Evolutionary conservation across 2,329 filamentous ascomycete genomes (phyloP).

Genomic region (Fusarium tjaetaba): DNA sequence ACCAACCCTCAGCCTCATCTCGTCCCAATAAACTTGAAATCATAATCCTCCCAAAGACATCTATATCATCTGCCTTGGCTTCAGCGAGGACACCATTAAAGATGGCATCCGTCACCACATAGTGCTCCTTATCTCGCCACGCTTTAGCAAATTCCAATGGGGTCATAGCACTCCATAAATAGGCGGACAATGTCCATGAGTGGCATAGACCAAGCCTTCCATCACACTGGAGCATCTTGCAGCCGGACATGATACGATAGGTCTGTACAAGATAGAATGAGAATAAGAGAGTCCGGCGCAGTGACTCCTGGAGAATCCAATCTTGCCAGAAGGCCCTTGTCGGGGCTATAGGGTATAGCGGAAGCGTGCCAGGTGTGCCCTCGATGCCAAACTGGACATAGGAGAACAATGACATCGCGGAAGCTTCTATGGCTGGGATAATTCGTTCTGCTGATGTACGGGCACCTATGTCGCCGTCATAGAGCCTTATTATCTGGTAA

Average conservation of each 20-base stretch:
- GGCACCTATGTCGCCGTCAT: slow-evolving; percentile 59
- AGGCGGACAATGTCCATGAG: slow-evolving; percentile 53
- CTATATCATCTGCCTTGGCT: slow-evolving; percentile 54
- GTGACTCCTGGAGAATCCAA: slow-evolving; percentile 65
- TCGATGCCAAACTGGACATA: slow-evolving; percentile 47
- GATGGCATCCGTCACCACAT: slow-evolving; percentile 46
- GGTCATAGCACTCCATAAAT: slow-evolving; percentile 51
- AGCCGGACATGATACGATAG: slow-evolving; percentile 49
- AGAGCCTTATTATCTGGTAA: slow-evolving; percentile 61
- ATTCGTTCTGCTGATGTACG: slow-evolving; percentile 51
- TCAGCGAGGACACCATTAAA: slow-evolving; percentile 44
- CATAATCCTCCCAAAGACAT: slow-evolving; percentile 54
- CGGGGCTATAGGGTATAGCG: slow-evolving; percentile 51
- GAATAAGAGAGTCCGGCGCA: slow-evolving; percentile 61
- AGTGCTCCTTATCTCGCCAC: slow-evolving; percentile 50
- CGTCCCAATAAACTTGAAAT: slow-evolving; percentile 46
- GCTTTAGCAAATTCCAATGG: slow-evolving; percentile 51
- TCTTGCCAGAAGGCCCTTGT: slow-evolving; percentile 58
- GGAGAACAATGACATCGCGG: slow-evolving; percentile 46
- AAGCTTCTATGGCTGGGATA: slow-evolving; percentile 48
- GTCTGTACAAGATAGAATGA: slow-evolving; percentile 57
- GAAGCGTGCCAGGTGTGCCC: slow-evolving; percentile 32
- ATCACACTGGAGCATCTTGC: slow-evolving; percentile 41
- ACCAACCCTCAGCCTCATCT: slow-evolving; percentile 50
- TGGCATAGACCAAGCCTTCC: slow-evolving; percentile 46